Base-by-base conservation (phyloP, 495 filamentous ascomycete species). In the Daldinia loculata region DNA sequence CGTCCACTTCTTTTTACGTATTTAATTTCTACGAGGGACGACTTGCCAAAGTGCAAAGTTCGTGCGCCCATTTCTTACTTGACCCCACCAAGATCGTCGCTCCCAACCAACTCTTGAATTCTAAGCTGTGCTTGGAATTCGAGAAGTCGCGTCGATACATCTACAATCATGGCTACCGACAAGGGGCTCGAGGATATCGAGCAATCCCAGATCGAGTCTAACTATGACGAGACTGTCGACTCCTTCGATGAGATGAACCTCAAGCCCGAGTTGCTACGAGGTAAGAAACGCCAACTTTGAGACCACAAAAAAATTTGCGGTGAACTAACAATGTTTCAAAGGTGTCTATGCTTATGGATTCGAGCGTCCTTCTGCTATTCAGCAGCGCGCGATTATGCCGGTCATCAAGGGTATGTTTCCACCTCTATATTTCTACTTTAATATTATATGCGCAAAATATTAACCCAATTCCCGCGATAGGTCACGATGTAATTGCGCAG, bases 141-240 rank as follows among this genome's bases (percentile, higher is more conserved):
- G 85, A 80, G 83, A 83, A 79, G 77, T 77, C 75, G 76, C 79
- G 76, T 75, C 72, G 69, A 79, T 79, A 74, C 29, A 29, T 60
- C 62, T 76, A 84, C 92, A 94, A 98, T 91, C 87, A 98, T 98
- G 94, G 93, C 93, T 91, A 86, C 85, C 76, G 92, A 93, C 74
- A 97, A 97, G 86, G 94, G 94, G 82, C 92, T 98, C 84, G 94
- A 98, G 88, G 94, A 98, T 78, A 88, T 98, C 83, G 48, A 68
- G 79, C 76, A 84, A 97, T 96, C 92, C 80, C 92, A 94, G 85
- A 98, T 99, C 86, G 95, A 98, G 86, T 97, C 94, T 78, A 99
- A 98, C 92, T 99, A 99, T 85, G 95, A 99, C 89, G 96, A 99
- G 89, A 93, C 95, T 76, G 95, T 94, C 81, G 95, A 99, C 84